A percentile compares a stretch with the other conserved stretches of the same genome.
phyloP scores from a whole-genome alignment of 1,284 basidiomycete species.

The Cryptococcus sp. region DNA sequence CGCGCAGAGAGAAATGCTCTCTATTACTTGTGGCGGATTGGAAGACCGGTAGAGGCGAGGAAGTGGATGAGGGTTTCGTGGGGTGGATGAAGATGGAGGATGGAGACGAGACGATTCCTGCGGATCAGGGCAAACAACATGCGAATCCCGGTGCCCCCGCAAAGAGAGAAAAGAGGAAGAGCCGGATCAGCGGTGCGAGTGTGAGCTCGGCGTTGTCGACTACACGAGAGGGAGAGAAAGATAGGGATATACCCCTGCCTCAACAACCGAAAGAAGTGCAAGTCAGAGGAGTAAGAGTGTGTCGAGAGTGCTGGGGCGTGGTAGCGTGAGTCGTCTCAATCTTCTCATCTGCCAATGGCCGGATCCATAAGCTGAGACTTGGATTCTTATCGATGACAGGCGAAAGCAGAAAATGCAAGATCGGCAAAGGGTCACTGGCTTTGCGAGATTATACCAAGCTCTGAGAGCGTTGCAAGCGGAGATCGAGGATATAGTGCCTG shows the following conservation, averaged over 20 bases:
- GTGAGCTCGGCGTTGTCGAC: not conserved
- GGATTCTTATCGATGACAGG: slow-evolving; percentile 51
- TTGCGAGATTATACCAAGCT: slow-evolving; percentile 70
- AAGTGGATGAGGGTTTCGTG: slow-evolving; percentile 78
- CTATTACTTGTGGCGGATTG: slow-evolving; percentile 77
- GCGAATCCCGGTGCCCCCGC: slow-evolving; percentile 39
- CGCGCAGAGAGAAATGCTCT: slow-evolving; percentile 70
- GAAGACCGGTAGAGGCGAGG: slow-evolving; percentile 72
- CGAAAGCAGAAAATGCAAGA: slow-evolving; percentile 79
- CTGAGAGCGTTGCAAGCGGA: slow-evolving; percentile 76
- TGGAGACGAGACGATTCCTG: slow-evolving; percentile 51
- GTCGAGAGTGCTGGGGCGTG: slow-evolving; percentile 73
- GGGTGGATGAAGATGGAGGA: slow-evolving; percentile 61
- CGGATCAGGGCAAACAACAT: slow-evolving; percentile 23
- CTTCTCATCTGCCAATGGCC: not conserved
- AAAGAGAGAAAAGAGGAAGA: slow-evolving; percentile 33
- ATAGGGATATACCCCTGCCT: slow-evolving; percentile 29
- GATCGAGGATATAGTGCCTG: slow-evolving; percentile 67
- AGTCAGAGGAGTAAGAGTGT: slow-evolving; percentile 79
- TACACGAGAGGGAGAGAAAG: not conserved
- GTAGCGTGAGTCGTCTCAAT: slow-evolving; percentile 64
- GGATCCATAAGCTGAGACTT: not conserved
- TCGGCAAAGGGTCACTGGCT: slow-evolving; percentile 63
- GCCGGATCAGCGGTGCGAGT: slow-evolving; percentile 1
- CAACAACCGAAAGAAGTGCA: slow-evolving; percentile 66